Conservation (phyloP, 1,284 basidiomycete species). For the Ustilago shanxiensis region DNA sequence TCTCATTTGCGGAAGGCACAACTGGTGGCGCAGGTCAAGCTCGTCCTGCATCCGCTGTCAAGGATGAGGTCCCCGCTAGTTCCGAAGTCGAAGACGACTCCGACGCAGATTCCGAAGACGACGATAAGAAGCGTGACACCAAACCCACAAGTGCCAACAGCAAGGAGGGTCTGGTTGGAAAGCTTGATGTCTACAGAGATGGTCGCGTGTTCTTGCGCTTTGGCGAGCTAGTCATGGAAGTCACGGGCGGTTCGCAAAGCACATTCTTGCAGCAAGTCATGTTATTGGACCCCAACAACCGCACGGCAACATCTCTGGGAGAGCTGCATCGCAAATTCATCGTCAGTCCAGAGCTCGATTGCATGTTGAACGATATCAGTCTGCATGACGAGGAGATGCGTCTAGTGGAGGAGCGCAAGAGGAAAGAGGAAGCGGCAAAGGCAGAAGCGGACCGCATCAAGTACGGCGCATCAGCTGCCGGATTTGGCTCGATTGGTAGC, state of each 20-base stretch:
- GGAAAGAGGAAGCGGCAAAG: slow-evolving; percentile 23
- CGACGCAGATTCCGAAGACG: slow-evolving; percentile 22
- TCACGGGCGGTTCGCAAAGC: slow-evolving; percentile 84
- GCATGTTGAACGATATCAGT: slow-evolving; percentile 76
- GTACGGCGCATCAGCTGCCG: slow-evolving; percentile 24
- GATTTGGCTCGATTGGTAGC: slow-evolving; percentile 18
- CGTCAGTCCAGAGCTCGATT: slow-evolving; percentile 85
- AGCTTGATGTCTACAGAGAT: slow-evolving; percentile 62
- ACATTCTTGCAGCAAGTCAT: slow-evolving; percentile 91
- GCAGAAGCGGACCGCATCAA: slow-evolving; percentile 27
- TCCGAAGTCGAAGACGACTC: slow-evolving; percentile 28
- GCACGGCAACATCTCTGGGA: slow-evolving; percentile 80
- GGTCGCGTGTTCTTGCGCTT: slow-evolving; percentile 62
- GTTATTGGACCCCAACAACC: slow-evolving; percentile 77
- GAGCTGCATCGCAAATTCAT: slow-evolving; percentile 87
- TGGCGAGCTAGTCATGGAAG: slow-evolving; percentile 65
- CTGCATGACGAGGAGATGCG: slow-evolving; percentile 35
- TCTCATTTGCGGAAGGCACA: slow-evolving; percentile 61
- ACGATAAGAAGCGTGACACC: slow-evolving; percentile 33
- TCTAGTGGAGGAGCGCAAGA: slow-evolving; percentile 11
- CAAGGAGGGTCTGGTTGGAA: slow-evolving; percentile 62
- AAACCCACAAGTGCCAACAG: not conserved
- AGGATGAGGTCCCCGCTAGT: slow-evolving; percentile 14
- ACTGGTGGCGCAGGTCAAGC: slow-evolving; percentile 47
- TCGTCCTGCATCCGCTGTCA: slow-evolving; percentile 9